Conservation (phyloP, 257 asterid genomes). For the Paraleonurus japonicus region DNA sequence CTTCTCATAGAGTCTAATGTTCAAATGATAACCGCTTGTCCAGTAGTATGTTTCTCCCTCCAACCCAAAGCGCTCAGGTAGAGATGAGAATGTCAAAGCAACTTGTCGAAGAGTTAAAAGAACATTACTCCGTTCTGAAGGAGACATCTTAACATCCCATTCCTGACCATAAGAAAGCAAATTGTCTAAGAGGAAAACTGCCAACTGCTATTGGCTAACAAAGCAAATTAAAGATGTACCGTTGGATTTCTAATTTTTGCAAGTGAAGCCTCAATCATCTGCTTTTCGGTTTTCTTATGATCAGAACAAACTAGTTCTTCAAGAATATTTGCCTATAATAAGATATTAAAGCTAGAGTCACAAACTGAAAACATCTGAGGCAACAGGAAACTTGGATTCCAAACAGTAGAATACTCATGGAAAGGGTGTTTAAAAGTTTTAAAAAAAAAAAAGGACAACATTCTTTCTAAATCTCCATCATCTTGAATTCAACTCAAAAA, state of each 20-base stretch:
- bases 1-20: slow-evolving; percentile 83
- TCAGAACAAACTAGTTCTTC: slow-evolving; percentile 74
- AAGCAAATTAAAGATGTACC: slow-evolving; percentile 44
- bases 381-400: slow-evolving; percentile 13
- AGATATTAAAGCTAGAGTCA: slow-evolving; percentile 29
- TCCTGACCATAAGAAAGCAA: slow-evolving; percentile 49
- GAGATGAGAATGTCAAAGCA: slow-evolving; percentile 56
- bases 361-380: slow-evolving; percentile 26
- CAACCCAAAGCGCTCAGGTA: slow-evolving; percentile 72
- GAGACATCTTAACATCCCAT: slow-evolving; percentile 80
- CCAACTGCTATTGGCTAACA: slow-evolving; percentile 11
- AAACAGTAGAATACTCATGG: slow-evolving; percentile 21
- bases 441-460: not conserved
- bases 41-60: slow-evolving; percentile 89
- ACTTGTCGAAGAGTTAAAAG: slow-evolving; percentile 61
- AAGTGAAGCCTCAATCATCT: slow-evolving; percentile 48
- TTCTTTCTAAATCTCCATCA: not conserved
- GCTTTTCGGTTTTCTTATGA: slow-evolving; percentile 48
- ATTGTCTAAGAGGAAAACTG: slow-evolving; percentile 22
- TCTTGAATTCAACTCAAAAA: not conserved
- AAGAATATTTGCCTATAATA: slow-evolving; percentile 66
- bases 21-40: slow-evolving; percentile 78
- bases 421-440: not conserved
- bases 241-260: slow-evolving; percentile 66
- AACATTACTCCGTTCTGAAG: slow-evolving; percentile 70